Evolutionary conservation across 164 flowering plant species (phyloP).

Genomic region (Vitis cinerea): DNA sequence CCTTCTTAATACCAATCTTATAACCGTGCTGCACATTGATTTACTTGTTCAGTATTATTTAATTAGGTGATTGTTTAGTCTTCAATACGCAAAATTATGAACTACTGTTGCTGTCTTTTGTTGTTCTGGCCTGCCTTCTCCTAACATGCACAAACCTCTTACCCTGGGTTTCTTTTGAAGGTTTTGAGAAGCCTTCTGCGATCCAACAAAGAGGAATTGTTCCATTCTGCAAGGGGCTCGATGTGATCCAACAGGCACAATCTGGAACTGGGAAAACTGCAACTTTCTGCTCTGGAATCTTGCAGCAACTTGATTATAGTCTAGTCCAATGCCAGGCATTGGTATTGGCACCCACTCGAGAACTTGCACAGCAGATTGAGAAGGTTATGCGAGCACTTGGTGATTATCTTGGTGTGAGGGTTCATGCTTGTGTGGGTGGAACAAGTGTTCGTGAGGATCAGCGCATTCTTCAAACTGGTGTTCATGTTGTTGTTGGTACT

Average conservation of each 20-base stretch:
- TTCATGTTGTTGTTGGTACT: constrained; percentile 85
- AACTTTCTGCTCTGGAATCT: constrained; percentile 81
- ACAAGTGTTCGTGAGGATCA: constrained; percentile 90
- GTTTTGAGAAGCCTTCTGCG: constrained; percentile 92
- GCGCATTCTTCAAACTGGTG: constrained; percentile 74
- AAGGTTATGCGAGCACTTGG: constrained; percentile 94
- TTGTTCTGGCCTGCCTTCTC: background rate
- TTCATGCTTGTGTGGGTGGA: constrained; percentile 96
- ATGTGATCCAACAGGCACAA: constrained; percentile 89
- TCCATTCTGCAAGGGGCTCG: constrained; percentile 82
- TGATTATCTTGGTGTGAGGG: constrained; percentile 84
- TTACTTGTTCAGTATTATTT: background rate
- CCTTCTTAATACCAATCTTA: background rate
- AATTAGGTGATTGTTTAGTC: background rate
- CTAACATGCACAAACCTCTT: too few species aligned
- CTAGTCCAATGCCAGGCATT: constrained; percentile 73
- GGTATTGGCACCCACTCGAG: constrained; percentile 85
- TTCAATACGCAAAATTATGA: background rate
- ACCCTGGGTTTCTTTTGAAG: constrained; percentile 24
- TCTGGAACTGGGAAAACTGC: constrained; percentile 94
- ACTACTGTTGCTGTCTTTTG: background rate
- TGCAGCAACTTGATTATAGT: constrained; percentile 76
- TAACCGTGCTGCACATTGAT: background rate
- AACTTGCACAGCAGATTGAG: constrained; percentile 86
- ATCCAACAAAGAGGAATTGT: constrained; percentile 90